Evolutionary conservation across 2,329 filamentous ascomycete genomes (phyloP), one percentile per base, ranked within the genome.

Genomic region (Periconia sp.): DNA sequence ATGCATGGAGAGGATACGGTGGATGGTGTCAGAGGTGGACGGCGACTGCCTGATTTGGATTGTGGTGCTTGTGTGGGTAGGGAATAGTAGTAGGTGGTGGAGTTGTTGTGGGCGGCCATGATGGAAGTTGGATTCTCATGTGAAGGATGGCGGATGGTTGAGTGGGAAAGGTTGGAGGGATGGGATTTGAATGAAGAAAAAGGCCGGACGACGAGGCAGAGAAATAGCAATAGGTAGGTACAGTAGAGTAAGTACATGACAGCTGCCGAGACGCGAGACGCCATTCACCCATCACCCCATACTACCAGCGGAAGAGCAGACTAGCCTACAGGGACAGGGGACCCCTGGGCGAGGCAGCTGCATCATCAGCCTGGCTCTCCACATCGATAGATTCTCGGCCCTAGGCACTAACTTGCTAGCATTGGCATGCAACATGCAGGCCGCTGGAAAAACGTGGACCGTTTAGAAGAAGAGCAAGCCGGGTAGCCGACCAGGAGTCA

Each of bases 1-100:
- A 78, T 65, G 50, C 74, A 77, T 51, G 76, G 74, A 47, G 76
- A 76, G 37, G 76, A 77, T 35, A 77, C 74, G 45, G 74, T 77
- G 27, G 76, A 76, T 55, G 76, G 75, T 47, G 75, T 77, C 52
- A 78, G 69, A 65, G 76, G 75, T 52, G 74, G 74, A 44, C 76
- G 74, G 53, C 74, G 72, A 61, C 65, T 72, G 63, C 62, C 67
- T 62, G 70, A 65, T 62, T 67, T 64, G 46, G 64, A 65, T 47
- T 66, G 60, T 35, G 72, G 70, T 53, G 70, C 63, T 52, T 69
- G 70, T 27, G 69, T 68, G 45, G 71, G 70, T 31, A 74, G 68
- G 51, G 71, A 70, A 59, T 70, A 72, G 66, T 74, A 74, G 63
- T 71, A 72, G 57, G 64, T 63, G 52, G 54, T 57, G n/a, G n/a